Evolutionary conservation across 78 protist genomes (phyloP), one percentile per base, ranked within the genome.

Genomic region (Thecamonas trahens): DNA sequence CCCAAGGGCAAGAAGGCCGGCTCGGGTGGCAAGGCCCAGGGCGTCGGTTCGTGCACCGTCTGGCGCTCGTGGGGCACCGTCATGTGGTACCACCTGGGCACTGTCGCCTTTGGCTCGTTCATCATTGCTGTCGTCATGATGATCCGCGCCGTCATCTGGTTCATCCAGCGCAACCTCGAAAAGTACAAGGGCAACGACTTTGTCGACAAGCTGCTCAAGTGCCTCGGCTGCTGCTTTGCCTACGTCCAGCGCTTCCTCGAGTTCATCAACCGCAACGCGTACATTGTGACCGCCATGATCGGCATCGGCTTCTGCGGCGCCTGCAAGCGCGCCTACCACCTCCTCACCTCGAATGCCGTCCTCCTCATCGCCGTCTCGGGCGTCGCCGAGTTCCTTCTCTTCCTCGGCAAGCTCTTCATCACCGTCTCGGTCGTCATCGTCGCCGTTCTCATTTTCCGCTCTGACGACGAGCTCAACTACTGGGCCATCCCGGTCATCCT

Each of bases 211-310:
- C n/a, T n/a, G n/a, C 14, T 75, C 49, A 49, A 73, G 58, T 59
- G 54, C 62, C 31, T 57, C 63, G 28, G 70, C 47, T 79, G 90
- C 72, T 65, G 74, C 67, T 11, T 77, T 18, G 32, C 53, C n/a
- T 73, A 57, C 69, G 38, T 84, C 31, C 80, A 86, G 77, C 63
- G 72, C 35, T 55, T 80, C 74, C 8, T 79, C 9, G 70, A 79
- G 63, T 75, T 72, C 70, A 80, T 86, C 66, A 59, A 39, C 75
- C 60, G 66, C 64, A 86, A 79, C 45, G 91, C 85, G 14, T 86
- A 79, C 72, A 79, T 86, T 64, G n/a, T 50, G n/a, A 62, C 60
- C 50, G 78, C 88, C 0, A 67, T 76, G 3, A 8, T 75, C 26
- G 80, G 80, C 54, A 17, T 29, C 28, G n/a, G 62, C 26, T 66